Percentiles rank a stretch among this genome's conserved stretches.
These are phyloP conservation scores for Alternaria dauci DNA, from an alignment of 2,329 filamentous ascomycete species.

Conservation along the genomic window DNA sequence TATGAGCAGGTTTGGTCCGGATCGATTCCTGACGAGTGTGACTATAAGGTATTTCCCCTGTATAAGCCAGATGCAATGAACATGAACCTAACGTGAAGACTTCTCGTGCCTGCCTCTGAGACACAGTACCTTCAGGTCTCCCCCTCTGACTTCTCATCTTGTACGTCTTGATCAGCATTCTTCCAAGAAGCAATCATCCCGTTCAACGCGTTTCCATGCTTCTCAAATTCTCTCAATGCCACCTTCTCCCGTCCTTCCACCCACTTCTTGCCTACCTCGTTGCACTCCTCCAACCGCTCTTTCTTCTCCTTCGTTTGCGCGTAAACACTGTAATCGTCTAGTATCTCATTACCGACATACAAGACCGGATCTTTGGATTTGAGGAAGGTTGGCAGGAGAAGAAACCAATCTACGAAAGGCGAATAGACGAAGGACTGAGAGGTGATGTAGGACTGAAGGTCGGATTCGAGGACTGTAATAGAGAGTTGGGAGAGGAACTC, in stretches of 20 bases:
- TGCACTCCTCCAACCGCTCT: conserved; percentile 37
- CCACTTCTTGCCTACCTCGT: conserved; percentile 39
- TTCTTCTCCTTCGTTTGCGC: conserved; percentile 37
- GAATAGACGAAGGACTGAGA: conserved; percentile 42
- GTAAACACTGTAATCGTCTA: conserved; percentile 38
- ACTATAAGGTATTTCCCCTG: too few species aligned
- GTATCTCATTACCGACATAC: conserved; percentile 51
- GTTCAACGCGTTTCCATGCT: conserved; percentile 42
- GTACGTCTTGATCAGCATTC: background rate
- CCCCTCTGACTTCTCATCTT: background rate
- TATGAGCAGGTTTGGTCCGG: too few species aligned
- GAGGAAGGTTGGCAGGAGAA: conserved; percentile 45
- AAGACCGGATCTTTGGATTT: conserved; percentile 38
- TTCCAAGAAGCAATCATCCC: conserved; percentile 46
- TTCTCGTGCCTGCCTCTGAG: background rate
- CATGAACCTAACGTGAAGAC: background rate
- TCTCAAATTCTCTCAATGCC: conserved; percentile 39
- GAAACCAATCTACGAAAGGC: conserved; percentile 50
- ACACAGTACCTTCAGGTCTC: background rate
- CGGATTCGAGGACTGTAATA: conserved; percentile 23
- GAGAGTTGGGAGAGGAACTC: conserved; percentile 37
- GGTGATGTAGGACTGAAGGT: conserved; percentile 34
- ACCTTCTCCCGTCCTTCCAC: conserved; percentile 23
- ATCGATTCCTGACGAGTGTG: too few species aligned
- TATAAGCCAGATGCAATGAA: too few species aligned